Conservation (phyloP, 192 early-diverging fungal species). For the Backusella tuberculispora region DNA sequence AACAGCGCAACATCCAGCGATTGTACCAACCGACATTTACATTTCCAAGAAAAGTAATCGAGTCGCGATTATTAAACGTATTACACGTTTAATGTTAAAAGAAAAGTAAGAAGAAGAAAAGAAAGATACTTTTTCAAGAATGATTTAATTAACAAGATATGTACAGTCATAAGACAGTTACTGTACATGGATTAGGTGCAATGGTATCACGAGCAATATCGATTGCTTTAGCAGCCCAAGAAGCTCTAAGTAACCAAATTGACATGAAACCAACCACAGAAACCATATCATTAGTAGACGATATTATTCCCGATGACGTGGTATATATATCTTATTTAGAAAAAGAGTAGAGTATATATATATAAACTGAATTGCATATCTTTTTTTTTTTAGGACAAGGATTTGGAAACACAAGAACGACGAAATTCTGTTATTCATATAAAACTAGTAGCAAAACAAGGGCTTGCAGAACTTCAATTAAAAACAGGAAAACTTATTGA, state of each 20-base stretch:
- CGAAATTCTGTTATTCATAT: constrained; percentile 77
- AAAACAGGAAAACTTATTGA: constrained; percentile 17
- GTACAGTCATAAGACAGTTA: constrained; percentile 58
- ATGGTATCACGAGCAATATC: constrained; percentile 69
- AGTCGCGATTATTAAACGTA: constrained; percentile 63
- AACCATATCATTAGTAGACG: constrained; percentile 76
- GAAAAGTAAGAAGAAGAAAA: constrained; percentile 41
- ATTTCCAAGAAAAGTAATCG: constrained; percentile 67
- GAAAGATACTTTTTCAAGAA: not conserved
- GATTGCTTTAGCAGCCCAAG: constrained; percentile 66
- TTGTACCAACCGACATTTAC: constrained; percentile 77
- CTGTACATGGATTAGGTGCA: constrained; percentile 81
- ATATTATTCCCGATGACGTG: constrained; percentile 72
- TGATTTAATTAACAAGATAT: not conserved
- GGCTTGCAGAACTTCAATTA: constrained; percentile 23
- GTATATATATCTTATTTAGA: constrained; percentile 32
- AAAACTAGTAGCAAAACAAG: constrained; percentile 47
- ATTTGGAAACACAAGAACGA: constrained; percentile 59
- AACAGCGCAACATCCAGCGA: constrained; percentile 63
- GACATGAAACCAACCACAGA: constrained; percentile 66
- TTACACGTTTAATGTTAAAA: constrained; percentile 66
- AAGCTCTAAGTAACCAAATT: constrained; percentile 60
- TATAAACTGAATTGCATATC: not conserved
- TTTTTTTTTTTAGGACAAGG: constrained; percentile 40
- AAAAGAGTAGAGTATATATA: not conserved